phyloP scores from a whole-genome alignment of 345 rosid species.

The Theobroma cacao region DNA sequence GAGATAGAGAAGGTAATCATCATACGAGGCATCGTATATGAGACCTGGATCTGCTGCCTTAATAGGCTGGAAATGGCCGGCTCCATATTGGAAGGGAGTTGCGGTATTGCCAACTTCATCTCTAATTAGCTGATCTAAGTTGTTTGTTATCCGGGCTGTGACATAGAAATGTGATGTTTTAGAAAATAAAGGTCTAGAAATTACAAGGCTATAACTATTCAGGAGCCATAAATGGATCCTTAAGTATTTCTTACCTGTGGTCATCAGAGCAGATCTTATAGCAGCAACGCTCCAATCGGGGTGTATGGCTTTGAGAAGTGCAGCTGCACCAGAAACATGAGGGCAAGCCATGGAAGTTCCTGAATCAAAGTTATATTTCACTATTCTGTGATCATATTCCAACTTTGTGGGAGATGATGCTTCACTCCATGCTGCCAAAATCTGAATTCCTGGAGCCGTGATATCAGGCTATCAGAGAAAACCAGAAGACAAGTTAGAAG shows the following conservation, averaged over 20 bases:
- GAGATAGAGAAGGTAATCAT: conserved; percentile 53
- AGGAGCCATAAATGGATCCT: not conserved
- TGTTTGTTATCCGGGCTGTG: conserved; percentile 53
- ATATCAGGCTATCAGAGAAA: conserved; percentile 59
- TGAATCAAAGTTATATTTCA: conserved; percentile 41
- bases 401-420: conserved; percentile 47
- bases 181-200: not conserved
- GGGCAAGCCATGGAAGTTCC: conserved; percentile 98
- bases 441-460: conserved; percentile 71
- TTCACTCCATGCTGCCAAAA: conserved; percentile 86
- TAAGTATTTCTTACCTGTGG: conserved; percentile 40
- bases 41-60: conserved; percentile 82
- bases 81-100: conserved; percentile 58
- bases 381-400: conserved; percentile 38
- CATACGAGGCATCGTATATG: conserved; percentile 60
- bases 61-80: conserved; percentile 64
- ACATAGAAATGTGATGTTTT: not conserved
- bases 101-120: conserved; percentile 42
- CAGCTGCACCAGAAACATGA: conserved; percentile 75
- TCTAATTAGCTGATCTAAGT: conserved; percentile 39
- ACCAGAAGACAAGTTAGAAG: not conserved
- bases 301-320: conserved; percentile 70
- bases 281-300: conserved; percentile 89
- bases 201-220: not conserved
- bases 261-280: conserved; percentile 74